Evolutionary conservation across 495 filamentous ascomycete genomes (phyloP).

Genomic region (Letharia columbiana): DNA sequence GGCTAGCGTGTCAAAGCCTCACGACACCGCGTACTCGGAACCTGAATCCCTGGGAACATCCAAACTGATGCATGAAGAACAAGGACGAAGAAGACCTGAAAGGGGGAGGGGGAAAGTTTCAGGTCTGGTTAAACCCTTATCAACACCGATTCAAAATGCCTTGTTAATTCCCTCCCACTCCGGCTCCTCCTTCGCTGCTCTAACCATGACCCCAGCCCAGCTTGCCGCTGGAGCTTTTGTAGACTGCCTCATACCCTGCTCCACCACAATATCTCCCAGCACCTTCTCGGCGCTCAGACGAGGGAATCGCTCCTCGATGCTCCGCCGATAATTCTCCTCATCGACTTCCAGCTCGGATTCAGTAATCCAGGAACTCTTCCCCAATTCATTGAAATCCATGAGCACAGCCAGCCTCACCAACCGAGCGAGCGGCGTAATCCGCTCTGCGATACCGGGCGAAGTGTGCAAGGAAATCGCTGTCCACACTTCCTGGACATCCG

Average conservation of each 20-base stretch:
- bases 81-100: too few relatives aligned
- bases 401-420: conserved; percentile 34
- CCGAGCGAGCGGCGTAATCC: conserved; percentile 31
- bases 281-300: conserved; percentile 39
- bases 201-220: conserved; percentile 32
- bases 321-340: conserved; percentile 14
- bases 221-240: conserved; percentile 35
- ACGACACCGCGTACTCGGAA: too few relatives aligned
- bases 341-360: conserved; percentile 2
- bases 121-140: not conserved
- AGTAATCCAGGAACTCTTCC: not conserved
- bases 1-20: too few relatives aligned
- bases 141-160: conserved; percentile 29
- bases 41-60: too few relatives aligned
- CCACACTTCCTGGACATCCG: conserved; percentile 36
- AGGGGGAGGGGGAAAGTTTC: too few relatives aligned
- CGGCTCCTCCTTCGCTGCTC: conserved; percentile 28
- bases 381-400: conserved; percentile 34
- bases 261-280: conserved; percentile 38
- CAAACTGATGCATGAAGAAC: too few relatives aligned
- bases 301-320: conserved; percentile 29
- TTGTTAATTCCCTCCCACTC: conserved; percentile 34
- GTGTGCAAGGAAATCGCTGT: conserved; percentile 40
- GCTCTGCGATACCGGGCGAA: conserved; percentile 37
- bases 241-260: conserved; percentile 32